A percentile compares a stretch with the other conserved stretches of the same genome.
Evolutionary conservation across 768 basidiomycete genomes (phyloP).

Genomic region (Rossbeevera mucosa): DNA sequence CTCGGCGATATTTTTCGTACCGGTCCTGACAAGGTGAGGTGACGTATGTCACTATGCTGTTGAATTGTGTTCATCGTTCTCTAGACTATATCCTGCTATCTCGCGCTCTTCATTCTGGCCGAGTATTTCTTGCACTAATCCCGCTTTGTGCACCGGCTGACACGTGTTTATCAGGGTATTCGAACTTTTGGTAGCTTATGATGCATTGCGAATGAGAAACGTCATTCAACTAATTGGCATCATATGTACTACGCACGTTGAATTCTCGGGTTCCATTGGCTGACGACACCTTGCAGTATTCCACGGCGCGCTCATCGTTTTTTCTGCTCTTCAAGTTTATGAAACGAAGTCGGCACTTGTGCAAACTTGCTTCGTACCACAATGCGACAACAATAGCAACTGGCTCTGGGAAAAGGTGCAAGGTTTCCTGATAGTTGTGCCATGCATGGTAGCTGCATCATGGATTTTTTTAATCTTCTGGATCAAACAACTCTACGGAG

Average conservation of each 20-base stretch:
- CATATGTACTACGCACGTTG: constrained; percentile 44
- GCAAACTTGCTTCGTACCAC: constrained; percentile 18
- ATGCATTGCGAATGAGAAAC: constrained; percentile 77
- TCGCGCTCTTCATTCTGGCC: constrained; percentile 77
- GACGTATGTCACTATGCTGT: neutral
- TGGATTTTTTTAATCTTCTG: constrained; percentile 67
- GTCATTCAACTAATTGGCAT: constrained; percentile 75
- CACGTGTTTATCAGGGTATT: constrained; percentile 51
- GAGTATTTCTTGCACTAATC: constrained; percentile 47
- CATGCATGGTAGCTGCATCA: constrained; percentile 60
- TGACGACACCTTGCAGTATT: constrained; percentile 42
- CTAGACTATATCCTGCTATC: constrained; percentile 79
- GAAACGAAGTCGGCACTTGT: constrained; percentile 64
- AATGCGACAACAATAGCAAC: constrained; percentile 48
- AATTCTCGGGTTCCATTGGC: neutral
- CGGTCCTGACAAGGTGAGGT: constrained; percentile 51
- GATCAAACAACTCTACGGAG: constrained; percentile 65
- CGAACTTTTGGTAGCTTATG: constrained; percentile 74
- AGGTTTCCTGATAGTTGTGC: constrained; percentile 69
- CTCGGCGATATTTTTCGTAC: constrained; percentile 16
- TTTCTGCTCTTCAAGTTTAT: constrained; percentile 70
- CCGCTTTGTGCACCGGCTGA: neutral
- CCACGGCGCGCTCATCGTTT: constrained; percentile 68
- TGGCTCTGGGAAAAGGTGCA: constrained; percentile 58
- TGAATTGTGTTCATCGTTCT: constrained; percentile 9